A percentile compares a stretch with the other conserved stretches of the same genome.
phyloP scores from a whole-genome alignment of 768 basidiomycete species.

The Pisolithus marmoratus region DNA sequence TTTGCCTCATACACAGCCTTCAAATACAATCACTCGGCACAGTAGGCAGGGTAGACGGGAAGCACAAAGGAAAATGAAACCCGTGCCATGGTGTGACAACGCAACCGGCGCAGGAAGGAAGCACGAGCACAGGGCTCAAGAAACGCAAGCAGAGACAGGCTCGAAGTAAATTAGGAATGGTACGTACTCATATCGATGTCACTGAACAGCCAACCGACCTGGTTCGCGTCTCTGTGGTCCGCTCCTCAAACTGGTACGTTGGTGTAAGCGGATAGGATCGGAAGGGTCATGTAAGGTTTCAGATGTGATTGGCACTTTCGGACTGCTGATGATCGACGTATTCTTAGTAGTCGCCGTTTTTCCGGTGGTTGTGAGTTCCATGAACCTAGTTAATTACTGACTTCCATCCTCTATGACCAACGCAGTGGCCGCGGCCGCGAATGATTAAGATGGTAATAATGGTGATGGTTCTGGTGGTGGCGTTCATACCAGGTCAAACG shows the following conservation, averaged over 20 bases:
- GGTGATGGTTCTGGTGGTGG: slow-evolving; percentile 11
- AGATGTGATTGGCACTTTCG: slow-evolving; percentile 9
- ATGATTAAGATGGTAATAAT: too few relatives aligned
- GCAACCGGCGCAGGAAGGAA: slow-evolving; percentile 9
- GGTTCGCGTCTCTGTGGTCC: slow-evolving; percentile 46
- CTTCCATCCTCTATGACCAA: too few relatives aligned
- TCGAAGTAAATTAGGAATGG: background rate
- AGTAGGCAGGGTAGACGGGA: too few relatives aligned
- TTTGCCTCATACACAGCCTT: too few relatives aligned
- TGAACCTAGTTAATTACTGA: too few relatives aligned
- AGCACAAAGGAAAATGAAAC: background rate
- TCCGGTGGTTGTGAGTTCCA: too few relatives aligned
- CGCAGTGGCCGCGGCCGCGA: too few relatives aligned
- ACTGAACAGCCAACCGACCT: slow-evolving; percentile 53
- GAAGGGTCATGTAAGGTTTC: slow-evolving; percentile 42
- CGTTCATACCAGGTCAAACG: slow-evolving; percentile 39
- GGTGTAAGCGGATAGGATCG: slow-evolving; percentile 27
- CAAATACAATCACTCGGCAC: too few relatives aligned
- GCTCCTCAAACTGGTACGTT: slow-evolving; percentile 37
- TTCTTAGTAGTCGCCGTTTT: too few relatives aligned
- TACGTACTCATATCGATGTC: slow-evolving; percentile 71
- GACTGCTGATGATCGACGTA: too few relatives aligned
- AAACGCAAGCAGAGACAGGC: background rate
- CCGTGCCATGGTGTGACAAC: too few relatives aligned
- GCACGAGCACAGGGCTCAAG: background rate